Conservation (phyloP, 1,284 basidiomycete species). For the Bondarzewia mesenterica region DNA sequence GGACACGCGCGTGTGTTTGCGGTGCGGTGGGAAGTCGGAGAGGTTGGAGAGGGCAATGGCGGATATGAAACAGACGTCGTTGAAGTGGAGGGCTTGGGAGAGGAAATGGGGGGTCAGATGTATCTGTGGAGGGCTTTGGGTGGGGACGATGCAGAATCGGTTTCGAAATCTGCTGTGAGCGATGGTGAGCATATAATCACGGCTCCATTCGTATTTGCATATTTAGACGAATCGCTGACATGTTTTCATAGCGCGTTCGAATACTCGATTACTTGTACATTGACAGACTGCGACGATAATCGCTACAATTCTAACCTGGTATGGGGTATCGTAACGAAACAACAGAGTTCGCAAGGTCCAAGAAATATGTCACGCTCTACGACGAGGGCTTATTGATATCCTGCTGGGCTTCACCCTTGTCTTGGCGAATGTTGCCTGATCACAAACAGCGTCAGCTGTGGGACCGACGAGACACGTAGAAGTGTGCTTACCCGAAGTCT, state of each 20-base stretch:
- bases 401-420: conserved; percentile 33
- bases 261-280: no score
- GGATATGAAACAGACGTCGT: conserved; percentile 24
- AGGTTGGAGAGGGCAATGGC: conserved; percentile 23
- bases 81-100: conserved; percentile 56
- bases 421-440: conserved; percentile 26
- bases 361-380: not conserved
- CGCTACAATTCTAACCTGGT: no score
- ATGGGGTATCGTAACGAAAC: no score
- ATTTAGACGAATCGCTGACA: no score
- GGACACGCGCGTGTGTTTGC: conserved; percentile 38
- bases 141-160: not conserved
- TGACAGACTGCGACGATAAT: no score
- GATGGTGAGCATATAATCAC: no score
- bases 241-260: no score
- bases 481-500: conserved; percentile 38
- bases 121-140: conserved; percentile 66
- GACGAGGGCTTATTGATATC: conserved; percentile 19
- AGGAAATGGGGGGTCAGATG: conserved; percentile 48
- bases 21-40: conserved; percentile 54
- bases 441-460: not conserved
- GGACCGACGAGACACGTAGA: not conserved
- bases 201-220: no score
- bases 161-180: no score
- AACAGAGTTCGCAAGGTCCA: no score